Percentiles rank a stretch among this genome's conserved stretches.
These are phyloP conservation scores for Suillus tomentosus DNA, from an alignment of 768 basidiomycete genomes.

Conservation along the genomic window DNA sequence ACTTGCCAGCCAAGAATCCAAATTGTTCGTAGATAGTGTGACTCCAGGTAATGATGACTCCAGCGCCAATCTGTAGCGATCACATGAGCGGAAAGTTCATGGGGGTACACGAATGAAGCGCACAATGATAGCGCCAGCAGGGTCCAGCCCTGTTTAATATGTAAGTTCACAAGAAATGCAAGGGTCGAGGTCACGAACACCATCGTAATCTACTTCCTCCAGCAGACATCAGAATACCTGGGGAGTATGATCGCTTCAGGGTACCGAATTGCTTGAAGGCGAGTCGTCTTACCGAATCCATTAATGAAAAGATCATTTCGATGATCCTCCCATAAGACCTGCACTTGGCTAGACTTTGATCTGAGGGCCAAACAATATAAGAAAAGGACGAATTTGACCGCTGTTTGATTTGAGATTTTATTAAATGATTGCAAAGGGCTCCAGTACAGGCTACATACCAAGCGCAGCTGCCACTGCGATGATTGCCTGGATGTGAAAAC, in stretches of 20 bases:
- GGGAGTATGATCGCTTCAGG: slow-evolving; percentile 11
- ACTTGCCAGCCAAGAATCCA: slow-evolving; percentile 85
- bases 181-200: slow-evolving; percentile 56
- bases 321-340: slow-evolving; percentile 96
- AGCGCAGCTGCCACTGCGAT: slow-evolving; percentile 83
- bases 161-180: slow-evolving; percentile 8
- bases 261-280: background rate
- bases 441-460: slow-evolving; percentile 37
- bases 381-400: slow-evolving; percentile 85
- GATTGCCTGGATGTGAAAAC: slow-evolving; percentile 81
- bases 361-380: slow-evolving; percentile 82
- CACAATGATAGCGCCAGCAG: slow-evolving; percentile 75
- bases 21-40: slow-evolving; percentile 81
- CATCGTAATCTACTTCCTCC: slow-evolving; percentile 79
- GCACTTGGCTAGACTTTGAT: slow-evolving; percentile 85
- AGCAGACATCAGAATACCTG: slow-evolving; percentile 81
- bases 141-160: slow-evolving; percentile 61
- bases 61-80: slow-evolving; percentile 63
- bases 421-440: background rate
- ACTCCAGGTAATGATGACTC: slow-evolving; percentile 77
- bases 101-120: slow-evolving; percentile 26
- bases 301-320: slow-evolving; percentile 92
- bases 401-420: slow-evolving; percentile 39
- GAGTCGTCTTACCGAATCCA: slow-evolving; percentile 54
- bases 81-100: slow-evolving; percentile 10